Base-by-base conservation (phyloP, 2,329 filamentous ascomycete genomes). In the Calonectria hawksworthii region DNA sequence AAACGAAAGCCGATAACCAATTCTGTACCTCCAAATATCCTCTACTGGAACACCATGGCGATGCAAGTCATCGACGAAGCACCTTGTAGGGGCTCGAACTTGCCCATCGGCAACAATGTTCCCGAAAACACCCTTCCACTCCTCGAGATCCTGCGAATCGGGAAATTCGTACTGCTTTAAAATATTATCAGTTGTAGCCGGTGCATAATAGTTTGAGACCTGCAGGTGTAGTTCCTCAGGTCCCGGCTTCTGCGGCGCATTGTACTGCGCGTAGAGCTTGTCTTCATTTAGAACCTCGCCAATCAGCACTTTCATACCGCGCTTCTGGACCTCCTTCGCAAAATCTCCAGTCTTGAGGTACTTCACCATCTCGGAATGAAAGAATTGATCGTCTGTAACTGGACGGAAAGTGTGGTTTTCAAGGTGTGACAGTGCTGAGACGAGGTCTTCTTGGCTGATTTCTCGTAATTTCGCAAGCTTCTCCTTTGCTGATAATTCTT, bases 131-230 rank as follows among this genome's bases (percentile, higher is more conserved):
- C 32, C 9, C 14, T 54, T 54, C 50, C 47, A 68, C 14, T 68
- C 65, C 11, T 23, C 11, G 2, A 68, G 16, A 26, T 68, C 32
- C 5, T 36, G 21, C 13, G 65, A 54, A 16, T 14, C 41, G 9
- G 47, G 65, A 23, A 68, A 38, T 10, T 68, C 34, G 34, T 65
- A 65, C 30, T 65, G 61, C 13, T 44, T 50, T 13, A 65, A 30
- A n/a, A 65, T 65, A 9, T 41, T 44, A 23, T 65, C 61, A 18
- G 61, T 34, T 10, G 50, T 68, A 1, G 65, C n/a, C 6, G 65
- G 50, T 44, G 65, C 50, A 26, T 68, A 68, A 21, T 68, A 68
- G 16, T 68, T 68, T n/a, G 65, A 38, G 50, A 68, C 65, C 18
- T 68, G 65, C 5, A 54, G 14, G 7, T 36, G 47, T 7, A 68